A percentile compares a stretch with the other conserved stretches of the same genome.
phyloP scores from a whole-genome alignment of 768 basidiomycete genomes.

The Tricholoma matsutake region DNA sequence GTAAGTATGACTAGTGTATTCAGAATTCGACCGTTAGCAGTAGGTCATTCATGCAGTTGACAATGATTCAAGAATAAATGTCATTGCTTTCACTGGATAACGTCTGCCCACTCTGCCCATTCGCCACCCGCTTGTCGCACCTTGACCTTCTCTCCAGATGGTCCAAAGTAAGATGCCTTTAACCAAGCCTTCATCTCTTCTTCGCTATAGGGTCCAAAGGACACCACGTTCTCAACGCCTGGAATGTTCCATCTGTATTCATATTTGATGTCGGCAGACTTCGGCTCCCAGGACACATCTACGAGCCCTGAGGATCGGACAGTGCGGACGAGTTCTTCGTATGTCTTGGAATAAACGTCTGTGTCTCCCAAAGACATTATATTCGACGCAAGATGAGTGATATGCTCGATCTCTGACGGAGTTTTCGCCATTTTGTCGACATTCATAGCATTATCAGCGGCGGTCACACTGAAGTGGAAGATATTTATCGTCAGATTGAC shows the following conservation, averaged over 20 bases:
- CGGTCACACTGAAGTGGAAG: slow-evolving; percentile 28
- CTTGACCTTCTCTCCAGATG: slow-evolving; percentile 72
- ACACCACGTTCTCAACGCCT: slow-evolving; percentile 40
- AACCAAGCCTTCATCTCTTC: slow-evolving; percentile 81
- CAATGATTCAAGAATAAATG: not conserved
- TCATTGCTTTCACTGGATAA: slow-evolving; percentile 40
- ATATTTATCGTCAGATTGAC: not conserved
- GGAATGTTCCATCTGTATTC: slow-evolving; percentile 79
- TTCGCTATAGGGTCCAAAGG: slow-evolving; percentile 79
- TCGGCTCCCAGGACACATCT: slow-evolving; percentile 66
- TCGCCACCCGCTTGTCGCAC: slow-evolving; percentile 63
- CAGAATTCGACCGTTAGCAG: not conserved
- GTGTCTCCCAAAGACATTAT: slow-evolving; percentile 84
- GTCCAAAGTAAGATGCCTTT: slow-evolving; percentile 79
- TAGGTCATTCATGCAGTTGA: not conserved
- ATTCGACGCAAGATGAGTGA: slow-evolving; percentile 85
- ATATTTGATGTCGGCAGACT: slow-evolving; percentile 71
- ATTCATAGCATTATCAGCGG: slow-evolving; percentile 38
- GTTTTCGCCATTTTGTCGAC: slow-evolving; percentile 43
- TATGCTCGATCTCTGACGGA: slow-evolving; percentile 63
- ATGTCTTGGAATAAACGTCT: slow-evolving; percentile 83
- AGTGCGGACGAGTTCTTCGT: slow-evolving; percentile 78
- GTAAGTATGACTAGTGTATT: not conserved
- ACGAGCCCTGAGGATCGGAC: slow-evolving; percentile 73
- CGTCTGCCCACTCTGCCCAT: slow-evolving; percentile 74